Evolutionary conservation across 495 filamentous ascomycete species (phyloP), one percentile per base, ranked within the genome.

Genomic region (Annulohypoxylon bovei): DNA sequence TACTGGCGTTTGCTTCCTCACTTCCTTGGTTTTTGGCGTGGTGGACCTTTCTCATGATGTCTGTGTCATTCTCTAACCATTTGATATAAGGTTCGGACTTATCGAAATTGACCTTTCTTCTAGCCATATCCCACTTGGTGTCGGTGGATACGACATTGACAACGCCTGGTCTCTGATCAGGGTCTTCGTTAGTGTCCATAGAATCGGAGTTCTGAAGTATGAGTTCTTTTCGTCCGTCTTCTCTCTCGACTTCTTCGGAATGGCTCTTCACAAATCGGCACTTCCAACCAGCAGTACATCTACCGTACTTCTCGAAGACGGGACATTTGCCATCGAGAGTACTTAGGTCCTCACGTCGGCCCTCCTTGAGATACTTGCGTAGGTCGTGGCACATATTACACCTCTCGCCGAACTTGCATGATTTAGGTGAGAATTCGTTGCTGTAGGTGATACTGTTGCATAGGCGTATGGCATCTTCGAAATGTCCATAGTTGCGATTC

Each of bases 231-330:
- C 86, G 85, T 6, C 93, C 94, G 76, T 95, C 93, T 49, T 87
- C 87, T 5, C 81, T 87, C 54, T 90, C 86, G 25, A 91, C 77
- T 78, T 97, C 93, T 54, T 88, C 83, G 65, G 90, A 92, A 77
- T 99, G 95, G 37, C 91, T 93, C 54, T 83, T 84, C 14, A 92
- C 90, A 73, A 97, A 93, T 11, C 95, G 92, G 77, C 95, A 99
- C 73, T 91, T 96, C 94, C 94, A 99, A 1, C 95, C 95, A 14
- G 89, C 86, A 55, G 82, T 79, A 72, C 95, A 99, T 69, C 82
- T 87, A 32, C 95, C 96, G 25, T 87, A 83, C 7, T 82, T 85
- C 70, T 93, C 89, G 80, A 86, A 97, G 12, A 94, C 85, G 0
- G 94, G 94, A 75, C 95, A 99, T 22, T 89, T 78, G 0, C 92